These are phyloP conservation scores for Tillandsia fasciculata DNA, from an alignment of 176 grass and related monocot species.

Conservation along the genomic window DNA sequence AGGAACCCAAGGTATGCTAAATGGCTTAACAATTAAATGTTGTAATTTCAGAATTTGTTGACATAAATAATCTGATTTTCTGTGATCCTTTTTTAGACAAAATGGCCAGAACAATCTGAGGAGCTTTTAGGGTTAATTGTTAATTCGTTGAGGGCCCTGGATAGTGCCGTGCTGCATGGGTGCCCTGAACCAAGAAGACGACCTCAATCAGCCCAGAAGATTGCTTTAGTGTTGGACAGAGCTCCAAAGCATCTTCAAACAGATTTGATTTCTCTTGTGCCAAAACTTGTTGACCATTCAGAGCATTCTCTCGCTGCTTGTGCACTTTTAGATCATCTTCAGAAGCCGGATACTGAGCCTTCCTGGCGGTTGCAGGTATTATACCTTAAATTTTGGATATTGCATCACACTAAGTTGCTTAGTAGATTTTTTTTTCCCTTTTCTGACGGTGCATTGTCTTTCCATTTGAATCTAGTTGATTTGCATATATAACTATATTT, in stretches of 20 bases:
- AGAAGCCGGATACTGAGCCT: conserved; percentile 47
- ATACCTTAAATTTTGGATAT: conserved; percentile 6
- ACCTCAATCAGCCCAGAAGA: conserved; percentile 57
- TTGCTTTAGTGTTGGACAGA: conserved; percentile 74
- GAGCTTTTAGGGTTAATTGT: conserved; percentile 83
- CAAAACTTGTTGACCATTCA: conserved; percentile 71
- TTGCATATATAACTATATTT: conserved; percentile 9
- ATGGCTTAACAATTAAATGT: background rate
- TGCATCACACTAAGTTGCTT: background rate
- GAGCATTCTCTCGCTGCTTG: conserved; percentile 71
- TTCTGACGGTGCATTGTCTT: conserved; percentile 3
- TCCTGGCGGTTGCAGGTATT: conserved; percentile 63
- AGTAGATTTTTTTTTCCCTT: conserved; percentile 6
- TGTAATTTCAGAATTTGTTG: conserved; percentile 1
- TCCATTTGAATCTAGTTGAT: background rate
- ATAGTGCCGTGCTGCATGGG: conserved; percentile 62
- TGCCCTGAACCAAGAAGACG: conserved; percentile 59
- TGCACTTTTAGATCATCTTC: conserved; percentile 57
- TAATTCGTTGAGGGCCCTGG: conserved; percentile 65
- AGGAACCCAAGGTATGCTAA: conserved; percentile 26
- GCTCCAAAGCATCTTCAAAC: conserved; percentile 70
- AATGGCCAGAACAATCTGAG: conserved; percentile 82
- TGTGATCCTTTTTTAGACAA: conserved; percentile 43
- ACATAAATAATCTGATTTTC: conserved; percentile 4
- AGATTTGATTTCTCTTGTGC: conserved; percentile 72